phyloP scores from a whole-genome alignment of 2,329 filamentous ascomycete genomes.

The Ceratocystis alfenasii region DNA sequence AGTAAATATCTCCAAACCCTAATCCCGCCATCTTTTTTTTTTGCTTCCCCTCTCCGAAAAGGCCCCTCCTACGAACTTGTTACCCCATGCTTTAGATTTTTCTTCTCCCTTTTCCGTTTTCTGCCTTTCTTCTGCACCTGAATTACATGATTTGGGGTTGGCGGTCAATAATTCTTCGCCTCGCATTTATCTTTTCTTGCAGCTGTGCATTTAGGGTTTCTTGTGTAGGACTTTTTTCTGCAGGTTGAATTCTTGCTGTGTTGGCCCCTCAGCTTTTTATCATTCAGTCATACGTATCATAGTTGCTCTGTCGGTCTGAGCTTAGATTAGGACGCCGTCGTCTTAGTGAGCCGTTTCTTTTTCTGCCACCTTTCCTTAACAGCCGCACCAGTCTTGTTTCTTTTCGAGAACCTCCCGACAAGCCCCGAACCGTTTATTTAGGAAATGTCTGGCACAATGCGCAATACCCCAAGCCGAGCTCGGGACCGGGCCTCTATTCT shows the following conservation, averaged over 20 bases:
- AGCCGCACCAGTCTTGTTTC: background rate
- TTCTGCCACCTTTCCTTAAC: background rate
- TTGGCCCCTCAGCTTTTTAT: background rate
- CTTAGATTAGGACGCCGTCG: conserved; percentile 4
- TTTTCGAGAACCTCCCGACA: background rate
- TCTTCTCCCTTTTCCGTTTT: background rate
- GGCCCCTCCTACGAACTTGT: background rate
- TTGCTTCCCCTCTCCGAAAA: conserved; percentile 2
- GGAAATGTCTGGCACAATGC: conserved; percentile 47
- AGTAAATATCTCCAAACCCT: background rate
- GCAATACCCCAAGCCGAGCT: conserved; percentile 55
- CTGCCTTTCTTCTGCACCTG: conserved; percentile 5
- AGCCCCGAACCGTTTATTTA: background rate
- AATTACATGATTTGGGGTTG: conserved; percentile 12
- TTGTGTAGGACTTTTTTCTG: background rate
- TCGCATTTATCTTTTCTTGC: conserved; percentile 4
- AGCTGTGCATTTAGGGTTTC: conserved; percentile 10
- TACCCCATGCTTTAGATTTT: conserved; percentile 5
- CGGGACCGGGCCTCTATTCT: conserved; percentile 46
- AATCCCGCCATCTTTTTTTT: conserved; percentile 13
- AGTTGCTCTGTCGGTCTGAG: background rate
- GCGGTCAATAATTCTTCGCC: conserved; percentile 13
- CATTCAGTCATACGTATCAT: background rate
- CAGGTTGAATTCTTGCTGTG: background rate
- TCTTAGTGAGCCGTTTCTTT: background rate